phyloP scores from a whole-genome alignment of 495 filamentous ascomycete species.

The Endocarpon pusillum region DNA sequence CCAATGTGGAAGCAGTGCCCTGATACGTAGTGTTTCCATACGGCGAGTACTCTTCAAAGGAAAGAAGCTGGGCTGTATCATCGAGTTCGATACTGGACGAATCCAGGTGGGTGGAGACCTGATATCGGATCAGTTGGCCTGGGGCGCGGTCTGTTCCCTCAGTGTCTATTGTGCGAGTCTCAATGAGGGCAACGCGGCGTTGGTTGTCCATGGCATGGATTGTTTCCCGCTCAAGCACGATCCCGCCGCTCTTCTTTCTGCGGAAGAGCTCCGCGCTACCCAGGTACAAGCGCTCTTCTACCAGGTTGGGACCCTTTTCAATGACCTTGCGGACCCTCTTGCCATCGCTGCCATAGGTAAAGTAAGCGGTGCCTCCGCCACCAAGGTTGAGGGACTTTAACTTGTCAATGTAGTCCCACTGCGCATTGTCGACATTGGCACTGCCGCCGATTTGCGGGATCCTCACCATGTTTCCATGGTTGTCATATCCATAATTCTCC shows the following conservation, averaged over 20 bases:
- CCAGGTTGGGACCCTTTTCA: too few relatives aligned
- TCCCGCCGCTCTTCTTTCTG: constrained; percentile 5
- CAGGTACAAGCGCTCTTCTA: constrained; percentile 13
- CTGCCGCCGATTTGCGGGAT: too few relatives aligned
- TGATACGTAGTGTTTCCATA: constrained; percentile 16
- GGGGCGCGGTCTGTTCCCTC: too few relatives aligned
- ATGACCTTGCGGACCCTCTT: constrained; percentile 16
- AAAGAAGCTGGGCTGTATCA: constrained; percentile 11
- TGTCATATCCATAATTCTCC: constrained; percentile 11
- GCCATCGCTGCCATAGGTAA: constrained; percentile 18
- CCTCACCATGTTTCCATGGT: constrained; percentile 11
- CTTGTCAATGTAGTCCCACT: constrained; percentile 12
- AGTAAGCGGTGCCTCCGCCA: constrained; percentile 6
- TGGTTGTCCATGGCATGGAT: constrained; percentile 1
- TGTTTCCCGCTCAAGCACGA: constrained; percentile 1
- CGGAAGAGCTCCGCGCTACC: constrained; percentile 7
- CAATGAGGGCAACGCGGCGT: constrained; percentile 1
- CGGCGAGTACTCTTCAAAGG: constrained; percentile 21
- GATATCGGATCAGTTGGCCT: constrained; percentile 5
- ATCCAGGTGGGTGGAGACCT: constrained; percentile 2
- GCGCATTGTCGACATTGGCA: constrained; percentile 5
- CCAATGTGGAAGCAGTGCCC: constrained; percentile 1
- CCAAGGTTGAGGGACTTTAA: constrained; percentile 6
- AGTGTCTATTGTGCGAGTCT: constrained; percentile 6
- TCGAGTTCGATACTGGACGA: too few relatives aligned